phyloP scores from a whole-genome alignment of 176 grass and related monocot species.

The Avena eriantha region DNA sequence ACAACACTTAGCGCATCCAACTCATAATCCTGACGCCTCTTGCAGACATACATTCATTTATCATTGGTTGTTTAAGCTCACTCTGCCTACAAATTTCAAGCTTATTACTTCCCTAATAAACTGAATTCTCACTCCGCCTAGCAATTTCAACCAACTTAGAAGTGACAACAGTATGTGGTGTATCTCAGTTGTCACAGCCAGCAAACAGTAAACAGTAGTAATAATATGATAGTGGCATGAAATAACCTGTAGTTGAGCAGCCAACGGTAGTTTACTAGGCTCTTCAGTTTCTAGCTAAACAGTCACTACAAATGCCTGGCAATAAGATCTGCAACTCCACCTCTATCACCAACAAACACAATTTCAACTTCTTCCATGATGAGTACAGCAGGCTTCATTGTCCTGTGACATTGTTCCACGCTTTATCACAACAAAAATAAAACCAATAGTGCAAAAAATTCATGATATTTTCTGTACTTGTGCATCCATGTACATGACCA shows the following conservation, averaged over 20 bases:
- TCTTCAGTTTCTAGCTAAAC: too few relatives aligned
- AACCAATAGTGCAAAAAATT: conserved; percentile 23
- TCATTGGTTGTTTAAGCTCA: not conserved
- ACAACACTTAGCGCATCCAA: conserved; percentile 85
- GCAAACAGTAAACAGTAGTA: too few relatives aligned
- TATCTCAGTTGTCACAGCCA: too few relatives aligned
- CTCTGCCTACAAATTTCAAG: too few relatives aligned
- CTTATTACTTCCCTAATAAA: too few relatives aligned
- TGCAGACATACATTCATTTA: not conserved
- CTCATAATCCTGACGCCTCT: conserved; percentile 81
- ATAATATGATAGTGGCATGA: too few relatives aligned
- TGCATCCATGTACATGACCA: conserved; percentile 38
- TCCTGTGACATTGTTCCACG: conserved; percentile 53
- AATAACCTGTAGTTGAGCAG: too few relatives aligned
- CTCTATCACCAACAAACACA: conserved; percentile 98
- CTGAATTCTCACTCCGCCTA: too few relatives aligned
- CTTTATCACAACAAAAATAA: conserved; percentile 28
- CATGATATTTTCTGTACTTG: not conserved
- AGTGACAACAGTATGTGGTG: too few relatives aligned
- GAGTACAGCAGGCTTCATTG: conserved; percentile 72
- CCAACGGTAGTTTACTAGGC: too few relatives aligned
- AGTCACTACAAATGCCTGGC: conserved; percentile 95
- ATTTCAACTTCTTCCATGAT: conserved; percentile 96
- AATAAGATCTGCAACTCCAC: conserved; percentile 96
- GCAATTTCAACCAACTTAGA: too few relatives aligned